Percentiles rank a stretch among this genome's conserved stretches.
phyloP scores from a whole-genome alignment of 306 rosid species.

The Datisca glomerata region DNA sequence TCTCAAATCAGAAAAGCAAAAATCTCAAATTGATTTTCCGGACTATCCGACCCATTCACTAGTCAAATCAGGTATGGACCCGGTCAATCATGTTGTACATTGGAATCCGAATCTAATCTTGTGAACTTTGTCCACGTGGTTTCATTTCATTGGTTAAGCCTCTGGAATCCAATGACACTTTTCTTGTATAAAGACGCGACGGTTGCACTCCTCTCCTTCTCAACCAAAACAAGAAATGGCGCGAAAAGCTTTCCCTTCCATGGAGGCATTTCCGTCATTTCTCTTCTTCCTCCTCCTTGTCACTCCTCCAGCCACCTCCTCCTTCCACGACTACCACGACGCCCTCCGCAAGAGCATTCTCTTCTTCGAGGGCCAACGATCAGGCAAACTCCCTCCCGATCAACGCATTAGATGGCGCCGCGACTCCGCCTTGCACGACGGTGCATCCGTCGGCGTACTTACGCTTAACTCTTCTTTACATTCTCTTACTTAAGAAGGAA shows the following conservation, averaged over 20 bases:
- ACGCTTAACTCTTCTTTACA: too few species aligned
- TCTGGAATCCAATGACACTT: conserved; percentile 78
- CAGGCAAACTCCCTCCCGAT: conserved; percentile 69
- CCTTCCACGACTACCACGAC: conserved; percentile 59
- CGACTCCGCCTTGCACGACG: conserved; percentile 83
- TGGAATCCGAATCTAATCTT: conserved; percentile 33
- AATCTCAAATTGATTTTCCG: not conserved
- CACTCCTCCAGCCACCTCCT: conserved; percentile 11
- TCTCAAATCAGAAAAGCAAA: not conserved
- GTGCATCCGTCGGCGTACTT: conserved; percentile 54
- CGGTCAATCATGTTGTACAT: conserved; percentile 41
- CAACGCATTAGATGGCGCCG: conserved; percentile 91
- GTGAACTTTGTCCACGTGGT: conserved; percentile 34
- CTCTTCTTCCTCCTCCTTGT: conserved; percentile 24
- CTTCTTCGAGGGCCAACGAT: conserved; percentile 99
- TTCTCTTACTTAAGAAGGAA: not conserved
- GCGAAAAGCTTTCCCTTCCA: conserved; percentile 18
- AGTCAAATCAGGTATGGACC: conserved; percentile 23
- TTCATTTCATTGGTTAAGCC: not conserved
- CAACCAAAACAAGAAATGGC: conserved; percentile 18
- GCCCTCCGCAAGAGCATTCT: conserved; percentile 85
- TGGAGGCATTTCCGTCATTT: conserved; percentile 15
- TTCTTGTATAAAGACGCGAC: conserved; percentile 43
- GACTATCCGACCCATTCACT: conserved; percentile 11
- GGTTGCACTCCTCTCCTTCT: conserved; percentile 11